phyloP scores from a whole-genome alignment of 306 rosid genomes.

The Boehmeria nivea region DNA sequence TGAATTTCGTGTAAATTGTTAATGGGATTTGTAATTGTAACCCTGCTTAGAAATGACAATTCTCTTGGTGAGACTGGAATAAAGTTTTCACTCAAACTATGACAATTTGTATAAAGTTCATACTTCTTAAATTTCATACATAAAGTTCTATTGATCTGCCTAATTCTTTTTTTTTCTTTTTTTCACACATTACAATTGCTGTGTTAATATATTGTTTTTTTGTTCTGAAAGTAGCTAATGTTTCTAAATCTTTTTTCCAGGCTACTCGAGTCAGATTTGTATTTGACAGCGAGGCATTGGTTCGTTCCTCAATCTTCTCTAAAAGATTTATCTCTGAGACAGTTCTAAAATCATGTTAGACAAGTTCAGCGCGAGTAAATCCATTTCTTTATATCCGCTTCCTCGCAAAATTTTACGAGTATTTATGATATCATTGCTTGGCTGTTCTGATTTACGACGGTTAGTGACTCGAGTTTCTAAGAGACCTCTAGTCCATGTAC shows the following conservation, averaged over 20 bases:
- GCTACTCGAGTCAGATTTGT: slow-evolving; percentile 88
- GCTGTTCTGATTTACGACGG: too few relatives aligned
- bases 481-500: too few relatives aligned
- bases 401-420: too few relatives aligned
- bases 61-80: background rate
- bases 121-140: too few relatives aligned
- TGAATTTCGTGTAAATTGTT: too few relatives aligned
- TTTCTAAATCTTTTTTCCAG: slow-evolving; percentile 35
- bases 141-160: too few relatives aligned
- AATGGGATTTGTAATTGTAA: too few relatives aligned
- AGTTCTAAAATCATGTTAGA: background rate
- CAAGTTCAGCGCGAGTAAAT: background rate
- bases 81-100: background rate
- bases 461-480: too few relatives aligned
- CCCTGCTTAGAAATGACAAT: too few relatives aligned
- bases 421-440: too few relatives aligned
- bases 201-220: too few relatives aligned
- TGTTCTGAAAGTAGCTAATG: background rate
- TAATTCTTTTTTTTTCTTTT: background rate
- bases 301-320: slow-evolving; percentile 38
- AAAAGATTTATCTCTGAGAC: background rate
- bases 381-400: background rate
- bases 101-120: background rate
- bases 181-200: background rate
- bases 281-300: slow-evolving; percentile 81